These are phyloP conservation scores for Pseudophaeomoniella oleicola DNA, from an alignment of 2,329 filamentous ascomycete genomes.

Conservation along the genomic window DNA sequence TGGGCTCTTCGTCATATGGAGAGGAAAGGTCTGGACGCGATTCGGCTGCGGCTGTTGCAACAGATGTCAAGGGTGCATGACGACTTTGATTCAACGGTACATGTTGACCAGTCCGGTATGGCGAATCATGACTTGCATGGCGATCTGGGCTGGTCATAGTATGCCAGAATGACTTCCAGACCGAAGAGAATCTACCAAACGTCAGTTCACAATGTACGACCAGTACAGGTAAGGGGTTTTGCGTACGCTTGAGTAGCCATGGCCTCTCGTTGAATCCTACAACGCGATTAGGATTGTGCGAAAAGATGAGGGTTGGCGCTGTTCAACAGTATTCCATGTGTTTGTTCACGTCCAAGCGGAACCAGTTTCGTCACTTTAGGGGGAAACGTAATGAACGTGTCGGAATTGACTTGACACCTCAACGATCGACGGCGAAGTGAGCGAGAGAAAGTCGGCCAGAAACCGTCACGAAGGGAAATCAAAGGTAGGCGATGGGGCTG, in stretches of 20 bases:
- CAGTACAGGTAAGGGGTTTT: not conserved
- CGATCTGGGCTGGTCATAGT: constrained; percentile 68
- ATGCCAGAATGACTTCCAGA: constrained; percentile 91
- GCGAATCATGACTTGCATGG: constrained; percentile 82
- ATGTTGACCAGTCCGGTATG: constrained; percentile 80
- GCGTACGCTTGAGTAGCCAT: no score
- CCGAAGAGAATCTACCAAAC: constrained; percentile 43
- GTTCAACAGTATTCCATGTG: not conserved
- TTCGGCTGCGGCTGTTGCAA: constrained; percentile 73
- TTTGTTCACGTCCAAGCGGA: not conserved
- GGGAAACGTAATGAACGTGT: not conserved
- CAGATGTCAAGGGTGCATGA: constrained; percentile 68
- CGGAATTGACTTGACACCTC: not conserved
- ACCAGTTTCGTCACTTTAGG: not conserved
- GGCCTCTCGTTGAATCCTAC: no score
- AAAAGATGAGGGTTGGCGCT: not conserved
- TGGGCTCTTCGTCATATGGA: constrained; percentile 59
- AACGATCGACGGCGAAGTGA: no score
- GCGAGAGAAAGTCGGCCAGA: no score
- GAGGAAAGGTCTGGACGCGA: constrained; percentile 72
- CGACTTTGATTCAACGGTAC: constrained; percentile 74
- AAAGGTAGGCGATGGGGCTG: no score
- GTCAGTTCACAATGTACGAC: constrained; percentile 1
- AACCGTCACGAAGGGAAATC: no score
- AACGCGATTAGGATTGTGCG: no score